phyloP scores from a whole-genome alignment of 1,284 basidiomycete genomes.

The Cutaneotrichosporon sp. region DNA sequence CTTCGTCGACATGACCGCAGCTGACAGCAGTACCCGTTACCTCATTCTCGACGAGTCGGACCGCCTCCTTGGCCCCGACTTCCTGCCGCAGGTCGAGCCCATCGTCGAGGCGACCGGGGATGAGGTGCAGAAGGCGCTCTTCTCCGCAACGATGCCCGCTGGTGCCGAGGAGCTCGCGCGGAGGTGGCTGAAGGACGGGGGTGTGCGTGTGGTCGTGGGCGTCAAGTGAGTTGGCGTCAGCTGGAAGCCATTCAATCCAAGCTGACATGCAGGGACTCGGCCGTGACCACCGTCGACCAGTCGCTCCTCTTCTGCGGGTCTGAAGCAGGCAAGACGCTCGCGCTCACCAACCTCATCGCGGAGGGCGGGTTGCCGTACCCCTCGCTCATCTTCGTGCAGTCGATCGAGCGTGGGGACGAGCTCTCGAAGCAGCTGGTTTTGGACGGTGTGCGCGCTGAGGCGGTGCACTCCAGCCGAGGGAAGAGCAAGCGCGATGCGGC shows the following conservation, averaged over 20 bases:
- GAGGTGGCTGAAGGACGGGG: slow-evolving; percentile 72
- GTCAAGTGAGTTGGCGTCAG: slow-evolving; percentile 67
- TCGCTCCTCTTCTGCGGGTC: slow-evolving; percentile 87
- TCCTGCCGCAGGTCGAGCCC: slow-evolving; percentile 84
- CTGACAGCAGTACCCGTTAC: slow-evolving; percentile 66
- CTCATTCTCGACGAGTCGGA: slow-evolving; percentile 90
- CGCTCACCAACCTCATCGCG: slow-evolving; percentile 72
- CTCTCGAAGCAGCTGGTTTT: slow-evolving; percentile 84
- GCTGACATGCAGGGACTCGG: slow-evolving; percentile 66
- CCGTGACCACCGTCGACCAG: slow-evolving; percentile 76
- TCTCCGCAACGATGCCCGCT: slow-evolving; percentile 92
- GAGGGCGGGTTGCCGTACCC: slow-evolving; percentile 84
- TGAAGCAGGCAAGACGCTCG: slow-evolving; percentile 89
- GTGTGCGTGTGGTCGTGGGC: slow-evolving; percentile 89
- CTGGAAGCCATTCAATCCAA: neutral
- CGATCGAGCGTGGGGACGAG: slow-evolving; percentile 86
- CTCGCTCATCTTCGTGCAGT: slow-evolving; percentile 89
- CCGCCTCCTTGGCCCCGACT: slow-evolving; percentile 84
- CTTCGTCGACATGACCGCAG: slow-evolving; percentile 23
- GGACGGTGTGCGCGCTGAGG: slow-evolving; percentile 84
- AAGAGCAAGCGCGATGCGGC: slow-evolving; percentile 84
- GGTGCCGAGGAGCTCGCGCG: slow-evolving; percentile 84
- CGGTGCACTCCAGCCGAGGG: slow-evolving; percentile 85
- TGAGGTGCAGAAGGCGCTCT: slow-evolving; percentile 79
- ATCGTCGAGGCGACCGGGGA: slow-evolving; percentile 74